Evolutionary conservation across 148 eudicot species (phyloP), one percentile per base, ranked within the genome.

Genomic region (Diospyros kaki): DNA sequence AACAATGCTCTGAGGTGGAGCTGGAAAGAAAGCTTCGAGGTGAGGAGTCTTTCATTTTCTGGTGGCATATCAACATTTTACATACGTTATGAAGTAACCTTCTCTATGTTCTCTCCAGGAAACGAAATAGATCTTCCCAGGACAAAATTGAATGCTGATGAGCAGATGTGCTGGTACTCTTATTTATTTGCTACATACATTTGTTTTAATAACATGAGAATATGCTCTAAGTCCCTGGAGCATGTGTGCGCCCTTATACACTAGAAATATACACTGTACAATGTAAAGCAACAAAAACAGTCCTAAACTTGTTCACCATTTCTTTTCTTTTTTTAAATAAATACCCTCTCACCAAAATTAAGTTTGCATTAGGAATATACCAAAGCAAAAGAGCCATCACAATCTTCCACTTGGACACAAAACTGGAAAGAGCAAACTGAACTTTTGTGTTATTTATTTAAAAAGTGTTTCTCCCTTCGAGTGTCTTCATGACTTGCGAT

Each of bases 131-230:
- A 94, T 74, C 96, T 92, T 73, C 89, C 84, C 72, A 85, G 96
- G 84, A 86, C 86, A 55, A 94, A 92, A 81, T 76, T 94, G 88
- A 92, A 88, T 83, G 93, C 98, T 38, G 98, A 94, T 79, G 98
- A 94, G 83, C 98, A 92, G 82, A 92, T 94, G 96, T 92, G 98
- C 88, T 94, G 98, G 98, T 94, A 89, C 46, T 28, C 62, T 65
- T 11, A 71, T 40, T 53, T 10, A 64, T 71, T 73, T 51, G 68
- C 44, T 17, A 41, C 73, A 65, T 71, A 43, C 12, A 40, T 65
- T 56, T 43, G 17, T 69, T 63, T 5, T 15, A 28, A 28, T 28
- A 28, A 28, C 28, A 28, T 28, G 28, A 28, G 28, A 28, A 28
- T 28, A 28, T 28, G 28, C 28, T 28, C 28, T 28, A 28, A 28